Conservation (phyloP, 805 yeast genomes). For the Sungouiozyma ichnusensis region DNA sequence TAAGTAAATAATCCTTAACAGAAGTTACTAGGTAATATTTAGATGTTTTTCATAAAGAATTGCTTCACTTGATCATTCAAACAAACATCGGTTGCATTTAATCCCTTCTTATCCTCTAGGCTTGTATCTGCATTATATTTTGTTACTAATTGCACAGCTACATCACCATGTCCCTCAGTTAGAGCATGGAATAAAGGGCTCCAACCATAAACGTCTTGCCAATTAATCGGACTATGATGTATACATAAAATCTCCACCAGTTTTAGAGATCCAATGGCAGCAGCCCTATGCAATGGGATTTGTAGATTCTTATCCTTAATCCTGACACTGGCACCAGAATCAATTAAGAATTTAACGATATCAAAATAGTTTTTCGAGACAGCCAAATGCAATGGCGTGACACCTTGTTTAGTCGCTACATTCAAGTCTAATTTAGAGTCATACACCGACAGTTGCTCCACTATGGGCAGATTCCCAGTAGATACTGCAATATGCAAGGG, state of each 20-base stretch:
- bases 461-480: conserved; percentile 48
- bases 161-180: conserved; percentile 82
- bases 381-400: conserved; percentile 68
- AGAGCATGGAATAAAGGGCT: conserved; percentile 82
- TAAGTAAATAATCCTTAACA: conserved; percentile 1
- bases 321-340: conserved; percentile 50
- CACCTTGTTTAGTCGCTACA: conserved; percentile 53
- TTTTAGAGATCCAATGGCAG: conserved; percentile 56
- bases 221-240: conserved; percentile 52
- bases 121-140: conserved; percentile 54
- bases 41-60: conserved; percentile 27
- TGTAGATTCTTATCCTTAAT: conserved; percentile 57
- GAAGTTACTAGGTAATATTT: neutral
- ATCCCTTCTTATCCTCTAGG: conserved; percentile 40
- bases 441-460: conserved; percentile 40
- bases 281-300: conserved; percentile 73
- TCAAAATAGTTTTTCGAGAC: conserved; percentile 54
- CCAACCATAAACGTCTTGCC: conserved; percentile 66
- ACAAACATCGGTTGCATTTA: conserved; percentile 44
- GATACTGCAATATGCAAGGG: conserved; percentile 78
- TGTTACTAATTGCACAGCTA: conserved; percentile 47
- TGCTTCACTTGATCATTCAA: conserved; percentile 41
- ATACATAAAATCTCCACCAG: conserved; percentile 45
- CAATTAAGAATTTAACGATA: conserved; percentile 45
- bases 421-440: conserved; percentile 51